Conservation (phyloP, 257 asterid species). For the Primulina huaijiensis region DNA sequence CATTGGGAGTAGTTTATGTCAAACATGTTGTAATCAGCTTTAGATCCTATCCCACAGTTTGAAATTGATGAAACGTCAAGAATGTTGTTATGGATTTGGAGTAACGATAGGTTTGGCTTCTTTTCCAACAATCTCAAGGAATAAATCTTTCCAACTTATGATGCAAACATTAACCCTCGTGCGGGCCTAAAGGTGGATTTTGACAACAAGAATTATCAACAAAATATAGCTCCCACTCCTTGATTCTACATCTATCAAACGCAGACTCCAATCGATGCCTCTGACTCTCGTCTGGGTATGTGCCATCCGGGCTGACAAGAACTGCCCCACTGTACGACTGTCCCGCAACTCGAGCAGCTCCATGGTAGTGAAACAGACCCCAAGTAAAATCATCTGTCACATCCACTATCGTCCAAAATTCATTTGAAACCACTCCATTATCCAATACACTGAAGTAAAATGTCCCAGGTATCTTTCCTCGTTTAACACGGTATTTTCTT, state of each 20-base stretch:
- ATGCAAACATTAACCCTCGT: slow-evolving; percentile 71
- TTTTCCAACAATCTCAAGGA: no score
- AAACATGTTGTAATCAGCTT: no score
- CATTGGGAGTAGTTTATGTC: no score
- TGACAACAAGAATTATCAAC: slow-evolving; percentile 76
- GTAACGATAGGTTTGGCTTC: no score
- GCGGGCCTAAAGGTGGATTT: slow-evolving; percentile 72
- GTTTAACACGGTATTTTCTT: slow-evolving; percentile 72
- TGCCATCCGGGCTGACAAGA: slow-evolving; percentile 72
- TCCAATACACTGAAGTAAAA: slow-evolving; percentile 80
- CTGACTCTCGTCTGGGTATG: slow-evolving; percentile 46
- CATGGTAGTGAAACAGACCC: slow-evolving; percentile 92
- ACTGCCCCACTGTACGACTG: slow-evolving; percentile 91
- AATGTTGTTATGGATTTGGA: no score
- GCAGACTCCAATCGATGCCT: slow-evolving; percentile 47
- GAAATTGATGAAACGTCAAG: no score
- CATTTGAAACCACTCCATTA: slow-evolving; percentile 89
- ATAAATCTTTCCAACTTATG: no score
- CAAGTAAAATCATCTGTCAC: slow-evolving; percentile 75
- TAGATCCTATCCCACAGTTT: no score
- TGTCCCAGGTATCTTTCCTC: slow-evolving; percentile 67
- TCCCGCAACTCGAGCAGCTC: slow-evolving; percentile 90
- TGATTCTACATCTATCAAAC: slow-evolving; percentile 61
- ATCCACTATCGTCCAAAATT: slow-evolving; percentile 82
- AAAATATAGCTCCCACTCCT: slow-evolving; percentile 78